Percentiles rank a stretch among this genome's conserved stretches.
These are phyloP conservation scores for Naumovozyma castellii DNA, from an alignment of 805 yeast species.

Conservation along the genomic window DNA sequence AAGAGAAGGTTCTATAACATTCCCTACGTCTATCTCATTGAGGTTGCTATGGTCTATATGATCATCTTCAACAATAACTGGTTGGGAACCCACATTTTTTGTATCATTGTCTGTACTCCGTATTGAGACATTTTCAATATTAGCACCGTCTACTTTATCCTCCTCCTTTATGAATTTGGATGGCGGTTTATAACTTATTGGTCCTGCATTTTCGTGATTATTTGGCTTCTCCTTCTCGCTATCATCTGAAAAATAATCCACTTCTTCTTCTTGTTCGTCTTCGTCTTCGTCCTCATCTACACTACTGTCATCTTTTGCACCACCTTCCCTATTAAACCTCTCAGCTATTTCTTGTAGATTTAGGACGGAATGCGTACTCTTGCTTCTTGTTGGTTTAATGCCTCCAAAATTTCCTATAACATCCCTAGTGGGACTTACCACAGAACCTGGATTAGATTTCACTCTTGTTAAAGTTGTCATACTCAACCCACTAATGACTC, in stretches of 20 bases:
- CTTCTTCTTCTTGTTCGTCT: constrained; percentile 15
- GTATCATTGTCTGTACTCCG: not conserved
- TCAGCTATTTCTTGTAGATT: constrained; percentile 20
- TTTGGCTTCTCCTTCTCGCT: not conserved
- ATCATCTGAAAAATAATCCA: constrained; percentile 3
- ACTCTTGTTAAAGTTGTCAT: constrained; percentile 27
- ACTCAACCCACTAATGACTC: constrained; percentile 25
- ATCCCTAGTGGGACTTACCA: not conserved
- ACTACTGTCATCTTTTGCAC: constrained; percentile 3
- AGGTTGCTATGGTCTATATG: constrained; percentile 8
- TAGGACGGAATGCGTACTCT: constrained; percentile 23
- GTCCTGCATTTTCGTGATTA: constrained; percentile 2
- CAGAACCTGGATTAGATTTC: constrained; percentile 13
- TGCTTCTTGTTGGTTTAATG: constrained; percentile 10
- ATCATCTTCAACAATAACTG: constrained; percentile 13
- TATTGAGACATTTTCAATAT: not conserved
- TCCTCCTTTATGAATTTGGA: constrained; percentile 2
- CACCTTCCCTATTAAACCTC: constrained; percentile 12
- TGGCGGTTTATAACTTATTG: constrained; percentile 14
- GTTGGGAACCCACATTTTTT: not conserved
- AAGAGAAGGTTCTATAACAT: constrained; percentile 6
- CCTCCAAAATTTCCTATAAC: not conserved
- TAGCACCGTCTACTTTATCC: too few species aligned
- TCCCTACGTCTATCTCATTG: constrained; percentile 5
- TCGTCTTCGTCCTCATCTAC: not conserved